Evolutionary conservation across 768 basidiomycete genomes (phyloP).

Genomic region (Trametes cingulata): DNA sequence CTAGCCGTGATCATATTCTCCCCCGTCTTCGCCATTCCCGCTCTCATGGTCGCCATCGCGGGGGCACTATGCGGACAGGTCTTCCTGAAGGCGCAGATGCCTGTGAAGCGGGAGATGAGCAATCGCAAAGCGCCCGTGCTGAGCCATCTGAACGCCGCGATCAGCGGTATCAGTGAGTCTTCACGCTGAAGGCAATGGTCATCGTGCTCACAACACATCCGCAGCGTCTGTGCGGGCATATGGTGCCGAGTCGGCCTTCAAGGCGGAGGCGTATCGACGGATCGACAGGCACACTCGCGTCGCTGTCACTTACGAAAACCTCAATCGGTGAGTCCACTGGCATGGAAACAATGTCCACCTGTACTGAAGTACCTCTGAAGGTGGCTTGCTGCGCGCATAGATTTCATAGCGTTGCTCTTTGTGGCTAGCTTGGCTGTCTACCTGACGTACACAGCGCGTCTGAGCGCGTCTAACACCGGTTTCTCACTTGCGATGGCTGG

Average conservation of each 20-base stretch:
- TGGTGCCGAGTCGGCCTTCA: constrained; percentile 53
- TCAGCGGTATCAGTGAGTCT: constrained; percentile 46
- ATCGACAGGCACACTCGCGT: constrained; percentile 56
- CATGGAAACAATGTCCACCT: no score
- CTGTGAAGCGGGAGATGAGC: constrained; percentile 56
- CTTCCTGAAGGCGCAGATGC: constrained; percentile 56
- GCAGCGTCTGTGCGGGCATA: constrained; percentile 62
- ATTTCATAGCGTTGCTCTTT: constrained; percentile 58
- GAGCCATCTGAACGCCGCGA: constrained; percentile 51
- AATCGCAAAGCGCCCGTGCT: constrained; percentile 49
- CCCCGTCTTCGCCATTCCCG: constrained; percentile 43
- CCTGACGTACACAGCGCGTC: constrained; percentile 45
- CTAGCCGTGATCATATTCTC: constrained; percentile 39
- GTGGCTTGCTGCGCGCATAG: constrained; percentile 51
- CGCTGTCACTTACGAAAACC: constrained; percentile 49
- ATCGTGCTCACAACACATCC: background rate
- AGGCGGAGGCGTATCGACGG: constrained; percentile 44
- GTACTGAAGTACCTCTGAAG: no score
- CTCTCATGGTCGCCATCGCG: constrained; percentile 34
- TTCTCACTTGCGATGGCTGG: constrained; percentile 58
- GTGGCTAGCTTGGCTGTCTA: constrained; percentile 55
- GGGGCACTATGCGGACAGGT: constrained; percentile 45
- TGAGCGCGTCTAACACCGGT: constrained; percentile 44
- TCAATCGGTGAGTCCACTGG: constrained; percentile 21
- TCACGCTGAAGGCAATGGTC: no score